Percentiles rank a stretch among this genome's conserved stretches.
phyloP scores from a whole-genome alignment of 306 rosid genomes.

The Casuarina cunninghamiana region DNA sequence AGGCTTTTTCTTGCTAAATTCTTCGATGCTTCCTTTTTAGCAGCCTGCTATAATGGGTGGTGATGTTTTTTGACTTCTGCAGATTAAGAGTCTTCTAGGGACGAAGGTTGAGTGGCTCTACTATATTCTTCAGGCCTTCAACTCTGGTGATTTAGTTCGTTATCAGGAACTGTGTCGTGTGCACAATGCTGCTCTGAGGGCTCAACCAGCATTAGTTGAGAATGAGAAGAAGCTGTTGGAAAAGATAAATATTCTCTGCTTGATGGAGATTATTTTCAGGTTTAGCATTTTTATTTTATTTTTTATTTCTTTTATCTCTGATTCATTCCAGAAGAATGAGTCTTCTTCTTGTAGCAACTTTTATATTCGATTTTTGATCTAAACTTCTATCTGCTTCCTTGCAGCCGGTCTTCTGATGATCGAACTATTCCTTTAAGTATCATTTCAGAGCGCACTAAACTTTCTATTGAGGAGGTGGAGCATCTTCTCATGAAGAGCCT shows the following conservation, averaged over 20 bases:
- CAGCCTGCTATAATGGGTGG: conserved; percentile 10
- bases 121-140: conserved; percentile 93
- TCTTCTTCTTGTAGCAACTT: background rate
- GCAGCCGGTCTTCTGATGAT: conserved; percentile 96
- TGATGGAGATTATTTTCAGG: conserved; percentile 99
- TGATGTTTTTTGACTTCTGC: conserved; percentile 23
- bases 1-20: background rate
- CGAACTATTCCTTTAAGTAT: conserved; percentile 90
- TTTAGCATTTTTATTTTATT: conserved; percentile 12
- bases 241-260: conserved; percentile 94
- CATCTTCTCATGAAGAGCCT: conserved; percentile 98
- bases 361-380: background rate
- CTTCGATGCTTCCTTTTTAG: conserved; percentile 1
- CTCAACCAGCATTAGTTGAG: conserved; percentile 92
- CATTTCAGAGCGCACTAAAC: conserved; percentile 93
- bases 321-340: background rate
- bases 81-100: conserved; percentile 85
- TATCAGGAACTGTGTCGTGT: conserved; percentile 93
- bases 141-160: conserved; percentile 84
- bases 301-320: background rate
- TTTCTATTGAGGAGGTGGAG: conserved; percentile 93
- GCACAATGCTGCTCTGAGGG: conserved; percentile 84
- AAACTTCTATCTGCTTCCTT: conserved; percentile 30
- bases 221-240: conserved; percentile 89
- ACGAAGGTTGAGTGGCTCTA: conserved; percentile 99